A percentile compares a stretch with the other conserved stretches of the same genome.
These are phyloP conservation scores for Cercospora zeina DNA, from an alignment of 2,329 filamentous ascomycete genomes.

Conservation along the genomic window DNA sequence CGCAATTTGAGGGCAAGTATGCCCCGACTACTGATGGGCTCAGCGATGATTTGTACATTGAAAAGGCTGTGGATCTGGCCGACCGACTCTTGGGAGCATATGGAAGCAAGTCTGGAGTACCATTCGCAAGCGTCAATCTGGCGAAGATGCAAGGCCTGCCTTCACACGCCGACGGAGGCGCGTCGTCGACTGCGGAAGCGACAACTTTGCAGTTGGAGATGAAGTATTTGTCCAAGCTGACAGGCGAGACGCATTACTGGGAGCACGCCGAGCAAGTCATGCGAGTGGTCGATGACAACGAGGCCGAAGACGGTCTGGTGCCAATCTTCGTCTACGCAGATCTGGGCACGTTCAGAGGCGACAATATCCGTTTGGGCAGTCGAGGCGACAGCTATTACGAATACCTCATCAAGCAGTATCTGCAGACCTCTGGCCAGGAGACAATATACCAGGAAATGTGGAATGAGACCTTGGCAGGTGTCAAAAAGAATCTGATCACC, in stretches of 20 bases:
- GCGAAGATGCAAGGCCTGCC: conserved; percentile 72
- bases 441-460: conserved; percentile 88
- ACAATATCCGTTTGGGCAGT: conserved; percentile 88
- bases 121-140: conserved; percentile 87
- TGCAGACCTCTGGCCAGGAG: conserved; percentile 87
- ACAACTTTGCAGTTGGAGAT: conserved; percentile 92
- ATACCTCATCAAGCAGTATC: conserved; percentile 97
- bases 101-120: conserved; percentile 80
- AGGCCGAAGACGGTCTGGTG: conserved; percentile 75
- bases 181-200: conserved; percentile 91
- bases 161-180: conserved; percentile 81
- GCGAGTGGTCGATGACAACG: conserved; percentile 81
- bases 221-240: conserved; percentile 94
- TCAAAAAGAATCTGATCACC: conserved; percentile 88
- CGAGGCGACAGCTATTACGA: conserved; percentile 98
- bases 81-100: conserved; percentile 86
- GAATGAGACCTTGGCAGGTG: conserved; percentile 78
- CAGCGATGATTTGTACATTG: conserved; percentile 89
- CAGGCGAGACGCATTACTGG: conserved; percentile 91
- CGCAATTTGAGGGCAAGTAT: conserved; percentile 72
- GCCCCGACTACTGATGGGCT: conserved; percentile 67
- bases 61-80: conserved; percentile 91
- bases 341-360: conserved; percentile 73
- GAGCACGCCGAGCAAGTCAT: conserved; percentile 88
- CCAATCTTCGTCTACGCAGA: conserved; percentile 88